Evolutionary conservation across 2,329 filamentous ascomycete genomes (phyloP), one percentile per base, ranked within the genome.

Genomic region (Hymenoscyphus infarciens): DNA sequence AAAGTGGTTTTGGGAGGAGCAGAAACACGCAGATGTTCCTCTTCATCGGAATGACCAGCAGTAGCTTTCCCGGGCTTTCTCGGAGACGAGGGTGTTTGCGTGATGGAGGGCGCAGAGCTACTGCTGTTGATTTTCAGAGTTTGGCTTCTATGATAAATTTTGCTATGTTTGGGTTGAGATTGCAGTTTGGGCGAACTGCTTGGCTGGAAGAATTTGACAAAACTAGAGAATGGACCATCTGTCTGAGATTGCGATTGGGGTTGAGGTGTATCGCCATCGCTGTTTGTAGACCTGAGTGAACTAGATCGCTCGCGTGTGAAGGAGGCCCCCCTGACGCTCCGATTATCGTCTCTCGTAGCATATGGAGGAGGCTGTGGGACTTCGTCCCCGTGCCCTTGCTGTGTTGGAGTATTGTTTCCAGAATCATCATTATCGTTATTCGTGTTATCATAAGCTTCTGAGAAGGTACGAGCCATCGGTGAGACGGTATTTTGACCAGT

Each of bases 1-100:
- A 99, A 90, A 0, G 91, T 96, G 0, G 95, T 98, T 70, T 86
- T 89, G 0, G 95, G 95, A 3, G 95, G 95, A 7, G 91, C 88
- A 59, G 84, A 80, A 61, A 89, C 75, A 11, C 75, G 77, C 49
- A 80, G 76, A 2, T 72, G 67, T 10, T 79, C 79, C 16, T 79
- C 77, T 0, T 83, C 84, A 3, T 70, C 69, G 3, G 64, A 54
- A 42, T 72, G 68, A 35, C 70, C 70, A 5, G 67, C 68, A 10
- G 72, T 73, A 16, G 67, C 70, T 59, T 70, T 72, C 13, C 77
- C 27, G 29, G 35, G 61, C 8, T 81, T 42, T 72, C 64, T 56
- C 4, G 63, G 19, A 7, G 58, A 35, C 11, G 45, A 25, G 19
- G 45, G 45, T 25, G 61, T 54, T 1, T 59, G 56, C 39, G 61